phyloP scores from a whole-genome alignment of 1,139 yeast genomes.

The Waltiozyma sp. region DNA sequence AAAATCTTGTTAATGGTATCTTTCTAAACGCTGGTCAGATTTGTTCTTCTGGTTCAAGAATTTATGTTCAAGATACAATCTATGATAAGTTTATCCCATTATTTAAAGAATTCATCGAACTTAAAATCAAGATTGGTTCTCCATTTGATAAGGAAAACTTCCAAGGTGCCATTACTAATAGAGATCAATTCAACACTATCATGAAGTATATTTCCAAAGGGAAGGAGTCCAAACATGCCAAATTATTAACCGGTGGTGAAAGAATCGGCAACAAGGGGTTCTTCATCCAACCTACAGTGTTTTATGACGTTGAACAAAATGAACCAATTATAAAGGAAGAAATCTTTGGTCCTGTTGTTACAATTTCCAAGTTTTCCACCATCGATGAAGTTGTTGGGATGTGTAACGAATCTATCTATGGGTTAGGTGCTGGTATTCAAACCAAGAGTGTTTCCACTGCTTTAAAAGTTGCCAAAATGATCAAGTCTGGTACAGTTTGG shows the following conservation, averaged over 20 bases:
- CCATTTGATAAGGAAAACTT: constrained; percentile 57
- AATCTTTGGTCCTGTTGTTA: constrained; percentile 68
- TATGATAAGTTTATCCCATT: constrained; percentile 53
- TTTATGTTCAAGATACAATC: constrained; percentile 64
- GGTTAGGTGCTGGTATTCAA: constrained; percentile 76
- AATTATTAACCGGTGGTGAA: constrained; percentile 60
- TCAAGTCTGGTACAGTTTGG: constrained; percentile 70
- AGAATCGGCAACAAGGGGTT: constrained; percentile 36
- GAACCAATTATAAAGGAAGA: constrained; percentile 42
- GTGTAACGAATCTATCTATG: constrained; percentile 63
- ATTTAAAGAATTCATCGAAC: constrained; percentile 46
- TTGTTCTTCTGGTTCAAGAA: constrained; percentile 79
- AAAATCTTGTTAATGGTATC: constrained; percentile 48
- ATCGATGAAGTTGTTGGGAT: constrained; percentile 50
- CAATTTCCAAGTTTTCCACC: constrained; percentile 51
- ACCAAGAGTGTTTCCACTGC: constrained; percentile 44
- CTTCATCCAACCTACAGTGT: constrained; percentile 59
- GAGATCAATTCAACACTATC: constrained; percentile 61
- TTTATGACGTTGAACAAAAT: constrained; percentile 49
- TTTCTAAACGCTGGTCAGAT: constrained; percentile 81
- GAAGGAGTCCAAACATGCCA: constrained; percentile 52
- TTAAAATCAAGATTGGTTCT: constrained; percentile 50
- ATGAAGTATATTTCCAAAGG: constrained; percentile 63
- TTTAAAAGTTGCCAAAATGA: constrained; percentile 44
- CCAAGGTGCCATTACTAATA: constrained; percentile 69